Evolutionary conservation across 2,329 filamentous ascomycete species (phyloP).

Genomic region (Cryphonectria nitschkei): DNA sequence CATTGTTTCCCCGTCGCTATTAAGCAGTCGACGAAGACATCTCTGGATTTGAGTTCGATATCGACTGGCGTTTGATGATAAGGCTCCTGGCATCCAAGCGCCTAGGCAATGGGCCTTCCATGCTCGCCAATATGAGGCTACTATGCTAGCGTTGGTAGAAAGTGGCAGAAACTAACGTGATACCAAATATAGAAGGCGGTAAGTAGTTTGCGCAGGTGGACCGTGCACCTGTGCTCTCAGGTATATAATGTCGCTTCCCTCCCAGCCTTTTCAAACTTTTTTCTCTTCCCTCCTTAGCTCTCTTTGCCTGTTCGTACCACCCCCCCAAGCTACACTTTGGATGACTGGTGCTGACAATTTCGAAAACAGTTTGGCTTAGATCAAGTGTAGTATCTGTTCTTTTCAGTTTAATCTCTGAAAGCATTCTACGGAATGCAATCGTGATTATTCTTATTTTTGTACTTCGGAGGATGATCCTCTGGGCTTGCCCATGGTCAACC

Average conservation of each 20-base stretch:
- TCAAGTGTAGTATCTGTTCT: slow-evolving; percentile 83
- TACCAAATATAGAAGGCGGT: neutral
- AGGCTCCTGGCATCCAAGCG: too few species aligned
- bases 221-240: neutral
- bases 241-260: slow-evolving; percentile 3
- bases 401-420: slow-evolving; percentile 85
- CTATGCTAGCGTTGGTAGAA: neutral
- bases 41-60: neutral
- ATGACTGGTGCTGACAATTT: neutral
- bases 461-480: slow-evolving; percentile 54
- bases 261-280: slow-evolving; percentile 36
- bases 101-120: neutral
- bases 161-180: neutral
- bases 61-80: neutral
- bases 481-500: slow-evolving; percentile 67
- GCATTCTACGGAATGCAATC: slow-evolving; percentile 64
- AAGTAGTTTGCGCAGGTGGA: neutral
- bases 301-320: slow-evolving; percentile 39
- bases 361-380: slow-evolving; percentile 51
- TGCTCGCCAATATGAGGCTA: neutral
- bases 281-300: slow-evolving; percentile 53
- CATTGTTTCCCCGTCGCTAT: neutral
- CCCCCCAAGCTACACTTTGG: neutral
- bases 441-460: slow-evolving; percentile 77
- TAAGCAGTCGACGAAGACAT: neutral